A percentile compares a stretch with the other conserved stretches of the same genome.
Evolutionary conservation across 2,329 filamentous ascomycete species (phyloP).

Genomic region (Fusarium sp.): DNA sequence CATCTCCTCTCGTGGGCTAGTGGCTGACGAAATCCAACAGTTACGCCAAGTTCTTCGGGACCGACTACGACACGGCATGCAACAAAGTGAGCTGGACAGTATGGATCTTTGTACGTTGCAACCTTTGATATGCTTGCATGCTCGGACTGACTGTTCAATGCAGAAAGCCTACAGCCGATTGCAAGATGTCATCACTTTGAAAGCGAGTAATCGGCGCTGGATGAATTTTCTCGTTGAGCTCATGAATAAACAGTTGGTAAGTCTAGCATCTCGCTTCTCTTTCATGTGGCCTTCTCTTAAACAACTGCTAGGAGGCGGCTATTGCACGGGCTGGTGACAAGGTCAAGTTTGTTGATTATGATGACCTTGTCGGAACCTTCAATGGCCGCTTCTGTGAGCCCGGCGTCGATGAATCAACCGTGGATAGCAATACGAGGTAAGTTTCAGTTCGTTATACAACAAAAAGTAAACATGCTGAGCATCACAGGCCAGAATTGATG

Average conservation of each 20-base stretch:
- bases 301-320: neutral
- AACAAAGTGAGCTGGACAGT: constrained; percentile 21
- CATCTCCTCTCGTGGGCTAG: no score
- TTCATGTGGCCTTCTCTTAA: neutral
- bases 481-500: constrained; percentile 5
- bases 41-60: constrained; percentile 30
- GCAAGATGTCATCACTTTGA: neutral
- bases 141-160: neutral
- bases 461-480: neutral
- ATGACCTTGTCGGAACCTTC: constrained; percentile 8
- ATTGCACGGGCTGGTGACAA: neutral
- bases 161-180: constrained; percentile 9
- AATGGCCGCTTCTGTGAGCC: constrained; percentile 12
- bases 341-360: constrained; percentile 6
- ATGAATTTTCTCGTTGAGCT: constrained; percentile 15
- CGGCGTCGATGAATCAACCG: neutral
- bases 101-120: constrained; percentile 18
- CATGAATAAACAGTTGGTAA: constrained; percentile 12
- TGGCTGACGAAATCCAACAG: neutral
- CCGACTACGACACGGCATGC: constrained; percentile 2
- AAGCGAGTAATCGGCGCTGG: neutral
- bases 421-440: constrained; percentile 11
- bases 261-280: neutral
- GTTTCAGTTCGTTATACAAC: neutral
- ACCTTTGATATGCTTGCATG: neutral